Conservation (phyloP, 441 rosid species). For the Eugenia klotzschiana region DNA sequence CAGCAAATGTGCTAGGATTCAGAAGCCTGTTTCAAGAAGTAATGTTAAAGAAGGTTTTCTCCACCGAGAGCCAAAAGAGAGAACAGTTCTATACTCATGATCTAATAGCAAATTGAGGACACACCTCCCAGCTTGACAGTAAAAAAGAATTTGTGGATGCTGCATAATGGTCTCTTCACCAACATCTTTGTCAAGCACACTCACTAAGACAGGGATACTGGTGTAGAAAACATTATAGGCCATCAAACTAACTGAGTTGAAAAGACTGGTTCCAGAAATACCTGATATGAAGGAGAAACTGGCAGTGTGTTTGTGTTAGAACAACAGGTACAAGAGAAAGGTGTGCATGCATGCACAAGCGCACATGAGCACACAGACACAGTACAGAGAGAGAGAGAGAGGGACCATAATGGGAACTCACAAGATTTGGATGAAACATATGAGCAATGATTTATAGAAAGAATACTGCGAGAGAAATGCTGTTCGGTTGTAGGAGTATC, state of each 20-base stretch:
- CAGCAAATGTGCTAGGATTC: conserved; percentile 97
- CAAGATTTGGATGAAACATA: conserved; percentile 99
- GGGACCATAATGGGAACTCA: conserved; percentile 27
- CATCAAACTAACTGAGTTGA: conserved; percentile 97
- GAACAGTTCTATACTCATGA: neutral
- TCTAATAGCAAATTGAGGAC: neutral
- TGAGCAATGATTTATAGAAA: conserved; percentile 81
- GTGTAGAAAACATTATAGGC: conserved; percentile 97
- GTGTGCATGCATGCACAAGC: neutral
- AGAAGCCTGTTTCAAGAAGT: conserved; percentile 57
- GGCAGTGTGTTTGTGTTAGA: conserved; percentile 34
- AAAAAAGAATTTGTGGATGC: conserved; percentile 95
- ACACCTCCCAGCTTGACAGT: conserved; percentile 99
- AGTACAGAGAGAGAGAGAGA: neutral
- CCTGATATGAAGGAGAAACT: conserved; percentile 99
- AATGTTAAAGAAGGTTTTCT: neutral
- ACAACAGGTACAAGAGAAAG: neutral
- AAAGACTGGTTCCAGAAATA: conserved; percentile 96
- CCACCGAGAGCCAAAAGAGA: neutral
- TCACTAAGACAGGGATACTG: conserved; percentile 84
- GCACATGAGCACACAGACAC: neutral
- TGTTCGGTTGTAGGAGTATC: conserved; percentile 96
- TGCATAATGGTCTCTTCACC: conserved; percentile 88
- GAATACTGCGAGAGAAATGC: conserved; percentile 96
- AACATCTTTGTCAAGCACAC: conserved; percentile 95